A percentile compares a stretch with the other conserved stretches of the same genome.
Evolutionary conservation across 139 green algal genomes (phyloP).

Genomic region (Edaphochlamys debaryana): DNA sequence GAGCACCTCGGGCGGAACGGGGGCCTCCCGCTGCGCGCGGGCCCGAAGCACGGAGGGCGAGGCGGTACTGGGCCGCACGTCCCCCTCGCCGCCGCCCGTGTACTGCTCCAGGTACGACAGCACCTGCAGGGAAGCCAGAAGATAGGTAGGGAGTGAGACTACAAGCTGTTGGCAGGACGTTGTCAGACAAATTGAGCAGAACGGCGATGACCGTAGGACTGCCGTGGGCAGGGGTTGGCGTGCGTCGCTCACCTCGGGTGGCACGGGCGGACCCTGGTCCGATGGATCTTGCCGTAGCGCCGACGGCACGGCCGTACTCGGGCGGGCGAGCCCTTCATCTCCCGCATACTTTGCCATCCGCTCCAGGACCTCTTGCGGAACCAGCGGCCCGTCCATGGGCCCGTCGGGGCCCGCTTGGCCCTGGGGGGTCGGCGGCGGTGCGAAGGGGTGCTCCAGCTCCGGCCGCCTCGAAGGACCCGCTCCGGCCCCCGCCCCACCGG

Average conservation of each 20-base stretch:
- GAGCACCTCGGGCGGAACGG: neutral
- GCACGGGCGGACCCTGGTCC: conserved; percentile 26
- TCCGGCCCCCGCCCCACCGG: too few species aligned
- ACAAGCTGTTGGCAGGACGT: too few species aligned
- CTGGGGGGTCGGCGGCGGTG: too few species aligned
- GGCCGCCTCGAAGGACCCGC: too few species aligned
- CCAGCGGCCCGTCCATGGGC: conserved; percentile 12
- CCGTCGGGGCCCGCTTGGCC: too few species aligned
- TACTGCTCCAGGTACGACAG: conserved; percentile 41
- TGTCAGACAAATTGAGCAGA: too few species aligned
- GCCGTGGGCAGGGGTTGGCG: too few species aligned
- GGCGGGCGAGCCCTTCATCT: conserved; percentile 30
- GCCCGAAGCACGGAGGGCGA: neutral
- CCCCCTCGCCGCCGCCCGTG: conserved; percentile 9
- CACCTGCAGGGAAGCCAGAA: too few species aligned
- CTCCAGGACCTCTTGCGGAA: conserved; percentile 21
- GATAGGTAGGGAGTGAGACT: too few species aligned
- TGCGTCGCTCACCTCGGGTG: conserved; percentile 31
- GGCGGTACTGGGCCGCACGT: neutral
- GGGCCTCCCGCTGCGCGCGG: neutral
- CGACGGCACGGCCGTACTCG: conserved; percentile 29
- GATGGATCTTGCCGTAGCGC: neutral
- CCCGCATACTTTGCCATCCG: conserved; percentile 29
- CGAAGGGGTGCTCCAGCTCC: too few species aligned
- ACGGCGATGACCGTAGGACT: too few species aligned